These are phyloP conservation scores for Astrothelium subdiscretum DNA, from an alignment of 495 filamentous ascomycete species.

Conservation along the genomic window DNA sequence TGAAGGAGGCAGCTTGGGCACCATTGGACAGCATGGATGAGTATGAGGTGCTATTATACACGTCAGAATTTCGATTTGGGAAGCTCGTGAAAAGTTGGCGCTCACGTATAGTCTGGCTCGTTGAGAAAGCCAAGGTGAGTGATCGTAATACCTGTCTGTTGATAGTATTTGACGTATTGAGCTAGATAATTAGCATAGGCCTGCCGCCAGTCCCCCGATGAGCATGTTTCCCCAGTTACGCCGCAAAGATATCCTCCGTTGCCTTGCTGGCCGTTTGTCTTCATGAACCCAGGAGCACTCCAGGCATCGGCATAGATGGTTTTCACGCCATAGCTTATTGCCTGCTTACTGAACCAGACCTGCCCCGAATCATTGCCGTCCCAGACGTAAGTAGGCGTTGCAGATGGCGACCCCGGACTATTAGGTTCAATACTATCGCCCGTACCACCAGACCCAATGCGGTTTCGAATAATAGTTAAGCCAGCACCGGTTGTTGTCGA, in stretches of 20 bases:
- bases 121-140: conserved; percentile 45
- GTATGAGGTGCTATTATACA: too few species aligned
- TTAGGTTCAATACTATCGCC: conserved; percentile 33
- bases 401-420: conserved; percentile 26
- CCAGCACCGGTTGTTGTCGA: conserved; percentile 37
- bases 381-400: conserved; percentile 35
- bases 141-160: conserved; percentile 36
- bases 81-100: too few species aligned
- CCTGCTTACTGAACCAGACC: conserved; percentile 40
- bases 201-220: conserved; percentile 35
- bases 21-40: conserved; percentile 32
- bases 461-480: conserved; percentile 42
- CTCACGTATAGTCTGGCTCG: conserved; percentile 38
- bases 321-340: conserved; percentile 32
- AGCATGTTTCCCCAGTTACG: conserved; percentile 33
- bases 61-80: too few species aligned
- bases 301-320: conserved; percentile 45
- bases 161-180: conserved; percentile 40
- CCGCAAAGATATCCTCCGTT: conserved; percentile 41
- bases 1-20: conserved; percentile 40
- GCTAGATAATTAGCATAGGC: conserved; percentile 45
- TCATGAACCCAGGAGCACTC: conserved; percentile 48
- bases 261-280: conserved; percentile 35
- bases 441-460: conserved; percentile 38
- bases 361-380: conserved; percentile 37